Evolutionary conservation across 768 basidiomycete species (phyloP).

Genomic region (Suillus tomentosus): DNA sequence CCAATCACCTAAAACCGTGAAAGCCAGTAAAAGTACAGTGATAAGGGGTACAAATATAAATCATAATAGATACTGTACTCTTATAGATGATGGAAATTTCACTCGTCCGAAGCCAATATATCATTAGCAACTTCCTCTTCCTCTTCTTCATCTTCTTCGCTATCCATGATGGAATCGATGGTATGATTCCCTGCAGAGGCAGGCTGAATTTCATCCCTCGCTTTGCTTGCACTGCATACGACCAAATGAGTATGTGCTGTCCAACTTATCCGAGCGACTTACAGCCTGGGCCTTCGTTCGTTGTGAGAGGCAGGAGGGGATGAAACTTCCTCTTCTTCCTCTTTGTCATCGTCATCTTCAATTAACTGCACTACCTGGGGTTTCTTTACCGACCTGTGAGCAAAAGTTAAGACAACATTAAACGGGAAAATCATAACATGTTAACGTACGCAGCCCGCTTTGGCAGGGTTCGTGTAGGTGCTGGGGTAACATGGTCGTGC

Average conservation of each 20-base stretch:
- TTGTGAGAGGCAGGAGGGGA: slow-evolving; percentile 30
- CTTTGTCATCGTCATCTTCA: slow-evolving; percentile 35
- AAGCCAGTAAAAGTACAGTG: not conserved
- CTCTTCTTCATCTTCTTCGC: slow-evolving; percentile 49
- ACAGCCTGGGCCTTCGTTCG: slow-evolving; percentile 14
- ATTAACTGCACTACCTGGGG: slow-evolving; percentile 28
- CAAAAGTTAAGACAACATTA: not conserved
- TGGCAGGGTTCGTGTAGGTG: slow-evolving; percentile 55
- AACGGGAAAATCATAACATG: not conserved
- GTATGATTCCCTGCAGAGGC: slow-evolving; percentile 21
- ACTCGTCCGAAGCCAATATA: slow-evolving; percentile 39
- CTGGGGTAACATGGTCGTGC: slow-evolving; percentile 30
- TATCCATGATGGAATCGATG: slow-evolving; percentile 57
- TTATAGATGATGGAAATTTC: not conserved
- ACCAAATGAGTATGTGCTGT: slow-evolving; percentile 9
- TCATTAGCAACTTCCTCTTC: slow-evolving; percentile 45
- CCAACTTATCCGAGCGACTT: not conserved
- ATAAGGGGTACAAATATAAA: not conserved
- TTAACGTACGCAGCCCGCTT: slow-evolving; percentile 58
- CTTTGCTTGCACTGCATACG: slow-evolving; percentile 19
- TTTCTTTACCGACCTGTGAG: slow-evolving; percentile 43
- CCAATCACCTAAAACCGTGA: too few relatives aligned
- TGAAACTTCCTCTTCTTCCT: slow-evolving; percentile 41
- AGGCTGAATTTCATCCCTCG: slow-evolving; percentile 18
- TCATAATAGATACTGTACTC: slow-evolving; percentile 9